Base-by-base conservation (phyloP, 768 basidiomycete species). In the Chalciporus sphaerocephalus region DNA sequence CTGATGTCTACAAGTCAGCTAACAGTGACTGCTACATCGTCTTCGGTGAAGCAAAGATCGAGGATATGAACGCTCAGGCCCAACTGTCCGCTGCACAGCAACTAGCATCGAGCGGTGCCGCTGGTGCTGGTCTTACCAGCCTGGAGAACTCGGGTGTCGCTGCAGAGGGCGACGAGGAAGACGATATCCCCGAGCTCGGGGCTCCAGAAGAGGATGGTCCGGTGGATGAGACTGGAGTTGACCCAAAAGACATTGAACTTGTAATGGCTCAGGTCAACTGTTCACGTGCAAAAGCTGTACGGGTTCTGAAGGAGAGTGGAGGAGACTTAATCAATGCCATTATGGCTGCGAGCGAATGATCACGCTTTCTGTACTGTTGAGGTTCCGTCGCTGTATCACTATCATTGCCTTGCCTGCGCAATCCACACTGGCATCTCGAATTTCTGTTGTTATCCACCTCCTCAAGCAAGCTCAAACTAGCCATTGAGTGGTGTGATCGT, bases 1-100 rank as follows among this genome's bases (percentile, higher is more conserved):
- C 96, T 28, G 96, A 99, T 54, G 96, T 99, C 43, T 99, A 89
- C 84, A 97, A 97, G 77, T 92, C 90, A 40, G 84, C 87, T 34
- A 93, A 92, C 72, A 92, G 91, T 64, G 96, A 99, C 71, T 92
- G 88, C 70, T 97, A 99, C 78, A 92, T 99, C 65, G 93, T 99
- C 53, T 99, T 98, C 59, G 96, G 96, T 53, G 96, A 98, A 76
- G 94, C 90, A 44, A 92, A 92, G 87, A 83, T 90, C 54, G 91
- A 93, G 71, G 90, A 92, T 59, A 85, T 88, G 80, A 90, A 85
- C 70, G 75, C 83, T 15, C 81, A 85, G 57, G 83, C 85, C 34
- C 85, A 87, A 61, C 60, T 90, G 51, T 78, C 78, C 42, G 80
- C 88, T 46, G 83, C 87, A 40, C 91, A 93, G 60, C 91, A 89